A percentile compares a stretch with the other conserved stretches of the same genome.
phyloP scores from a whole-genome alignment of 1,139 yeast species.

The Lodderomyces jiufengensis region DNA sequence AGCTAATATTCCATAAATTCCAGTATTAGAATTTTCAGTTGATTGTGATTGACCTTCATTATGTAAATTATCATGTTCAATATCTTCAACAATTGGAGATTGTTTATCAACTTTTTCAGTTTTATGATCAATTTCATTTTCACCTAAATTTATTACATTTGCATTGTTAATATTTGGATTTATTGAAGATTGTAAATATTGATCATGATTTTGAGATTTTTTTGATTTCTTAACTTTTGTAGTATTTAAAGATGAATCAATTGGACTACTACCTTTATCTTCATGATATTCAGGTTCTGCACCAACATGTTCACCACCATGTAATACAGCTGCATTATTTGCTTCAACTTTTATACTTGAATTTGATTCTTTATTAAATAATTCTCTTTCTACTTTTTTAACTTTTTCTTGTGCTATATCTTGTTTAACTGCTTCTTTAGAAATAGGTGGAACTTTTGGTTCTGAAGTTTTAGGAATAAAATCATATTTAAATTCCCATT shows the following conservation, averaged over 20 bases:
- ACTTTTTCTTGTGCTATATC: slow-evolving; percentile 44
- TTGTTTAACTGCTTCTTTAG: slow-evolving; percentile 48
- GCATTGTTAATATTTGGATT: slow-evolving; percentile 41
- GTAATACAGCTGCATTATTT: slow-evolving; percentile 39
- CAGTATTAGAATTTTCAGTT: slow-evolving; percentile 4
- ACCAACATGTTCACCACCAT: slow-evolving; percentile 42
- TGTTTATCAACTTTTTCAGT: slow-evolving; percentile 26
- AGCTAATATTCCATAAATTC: slow-evolving; percentile 15
- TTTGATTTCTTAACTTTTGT: slow-evolving; percentile 16
- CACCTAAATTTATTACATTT: slow-evolving; percentile 38
- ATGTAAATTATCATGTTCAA: slow-evolving; percentile 35
- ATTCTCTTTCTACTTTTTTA: slow-evolving; percentile 40
- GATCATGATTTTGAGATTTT: slow-evolving; percentile 40
- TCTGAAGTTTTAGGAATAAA: slow-evolving; percentile 42
- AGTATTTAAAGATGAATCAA: slow-evolving; percentile 19
- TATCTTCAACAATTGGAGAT: slow-evolving; percentile 35
- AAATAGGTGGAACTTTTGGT: slow-evolving; percentile 52
- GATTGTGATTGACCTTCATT: slow-evolving; percentile 5
- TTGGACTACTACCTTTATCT: slow-evolving; percentile 33
- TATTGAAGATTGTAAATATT: slow-evolving; percentile 40
- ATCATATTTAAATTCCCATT: slow-evolving; percentile 53
- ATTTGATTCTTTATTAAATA: slow-evolving; percentile 34
- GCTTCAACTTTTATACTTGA: slow-evolving; percentile 46
- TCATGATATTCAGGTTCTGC: slow-evolving; percentile 40
- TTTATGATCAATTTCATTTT: slow-evolving; percentile 37